These are phyloP conservation scores for Shiraia sp. DNA, from an alignment of 2,329 filamentous ascomycete species.

Conservation along the genomic window DNA sequence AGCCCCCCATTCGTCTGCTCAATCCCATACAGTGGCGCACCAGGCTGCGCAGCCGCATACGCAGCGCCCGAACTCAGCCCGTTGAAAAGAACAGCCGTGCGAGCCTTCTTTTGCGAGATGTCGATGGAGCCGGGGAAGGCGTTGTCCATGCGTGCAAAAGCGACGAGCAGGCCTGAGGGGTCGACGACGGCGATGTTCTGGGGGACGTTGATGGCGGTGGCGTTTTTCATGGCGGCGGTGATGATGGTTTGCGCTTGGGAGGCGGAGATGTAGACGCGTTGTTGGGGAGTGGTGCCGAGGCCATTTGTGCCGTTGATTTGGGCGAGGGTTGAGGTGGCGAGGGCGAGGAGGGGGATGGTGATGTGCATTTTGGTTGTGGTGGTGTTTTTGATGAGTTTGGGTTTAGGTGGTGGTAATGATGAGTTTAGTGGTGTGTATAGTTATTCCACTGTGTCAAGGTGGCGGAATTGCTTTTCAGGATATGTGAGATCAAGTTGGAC, in stretches of 20 bases:
- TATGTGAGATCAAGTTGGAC: no score
- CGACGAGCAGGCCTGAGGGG: slow-evolving; percentile 31
- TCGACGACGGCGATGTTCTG: slow-evolving; percentile 37
- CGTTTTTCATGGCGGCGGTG: slow-evolving; percentile 22
- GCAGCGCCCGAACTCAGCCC: slow-evolving; percentile 20
- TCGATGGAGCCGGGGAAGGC: slow-evolving; percentile 33
- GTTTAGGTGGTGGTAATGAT: no score
- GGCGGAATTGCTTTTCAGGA: no score
- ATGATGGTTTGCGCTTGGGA: slow-evolving; percentile 30
- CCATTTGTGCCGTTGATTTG: slow-evolving; percentile 27
- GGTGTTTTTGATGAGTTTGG: no score
- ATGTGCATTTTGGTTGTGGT: slow-evolving; percentile 4
- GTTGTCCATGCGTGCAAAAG: slow-evolving; percentile 36
- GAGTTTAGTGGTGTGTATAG: no score
- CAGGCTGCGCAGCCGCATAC: slow-evolving; percentile 19
- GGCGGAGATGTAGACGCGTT: slow-evolving; percentile 23
- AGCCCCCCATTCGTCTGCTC: slow-evolving; percentile 34
- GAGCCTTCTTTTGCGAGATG: slow-evolving; percentile 33
- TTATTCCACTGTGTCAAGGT: no score
- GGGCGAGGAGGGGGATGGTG: slow-evolving; percentile 8
- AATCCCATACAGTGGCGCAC: slow-evolving; percentile 23
- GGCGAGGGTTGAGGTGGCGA: slow-evolving; percentile 12
- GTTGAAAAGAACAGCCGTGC: slow-evolving; percentile 33
- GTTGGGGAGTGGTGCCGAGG: slow-evolving; percentile 22
- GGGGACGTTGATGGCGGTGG: slow-evolving; percentile 24